Percentiles rank a stretch among this genome's conserved stretches.
These are phyloP conservation scores for Nicotiana noctiflora DNA, from an alignment of 257 asterid genomes.

Conservation along the genomic window DNA sequence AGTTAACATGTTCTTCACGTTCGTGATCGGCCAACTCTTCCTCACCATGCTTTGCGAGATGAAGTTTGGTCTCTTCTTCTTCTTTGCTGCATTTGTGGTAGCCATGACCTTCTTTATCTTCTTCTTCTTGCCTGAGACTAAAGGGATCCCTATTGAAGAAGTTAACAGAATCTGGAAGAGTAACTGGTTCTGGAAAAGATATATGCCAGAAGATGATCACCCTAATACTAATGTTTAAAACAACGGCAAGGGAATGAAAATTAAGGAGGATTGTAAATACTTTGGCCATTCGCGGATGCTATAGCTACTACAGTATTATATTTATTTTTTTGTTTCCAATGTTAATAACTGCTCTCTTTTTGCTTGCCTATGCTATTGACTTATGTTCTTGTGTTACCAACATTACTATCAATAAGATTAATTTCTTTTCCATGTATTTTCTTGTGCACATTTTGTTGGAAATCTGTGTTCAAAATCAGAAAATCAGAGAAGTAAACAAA, in stretches of 20 bases:
- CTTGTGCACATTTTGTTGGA: too few species aligned
- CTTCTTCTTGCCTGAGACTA: conserved; percentile 74
- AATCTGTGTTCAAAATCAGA: too few species aligned
- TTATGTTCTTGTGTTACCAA: not conserved
- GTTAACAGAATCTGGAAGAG: conserved; percentile 56
- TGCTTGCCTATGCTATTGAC: not conserved
- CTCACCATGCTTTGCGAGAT: conserved; percentile 59
- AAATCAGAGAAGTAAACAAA: too few species aligned
- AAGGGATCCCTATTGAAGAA: conserved; percentile 73
- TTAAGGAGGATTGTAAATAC: not conserved
- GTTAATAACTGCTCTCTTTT: not conserved
- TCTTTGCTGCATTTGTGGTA: conserved; percentile 50
- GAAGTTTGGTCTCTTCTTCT: conserved; percentile 70
- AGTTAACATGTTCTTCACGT: conserved; percentile 68
- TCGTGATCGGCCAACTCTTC: conserved; percentile 57
- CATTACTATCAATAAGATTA: not conserved
- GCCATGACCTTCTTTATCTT: conserved; percentile 47
- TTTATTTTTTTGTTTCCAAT: not conserved
- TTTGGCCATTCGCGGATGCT: too few species aligned
- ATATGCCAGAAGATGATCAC: conserved; percentile 27
- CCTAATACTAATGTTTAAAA: conserved; percentile 13
- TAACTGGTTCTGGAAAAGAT: conserved; percentile 77
- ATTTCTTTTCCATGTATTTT: not conserved
- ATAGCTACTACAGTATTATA: too few species aligned
- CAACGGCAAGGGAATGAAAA: too few species aligned